A percentile compares a stretch with the other conserved stretches of the same genome.
Evolutionary conservation across 805 yeast genomes (phyloP).

Genomic region (Yarrowia sp.): DNA sequence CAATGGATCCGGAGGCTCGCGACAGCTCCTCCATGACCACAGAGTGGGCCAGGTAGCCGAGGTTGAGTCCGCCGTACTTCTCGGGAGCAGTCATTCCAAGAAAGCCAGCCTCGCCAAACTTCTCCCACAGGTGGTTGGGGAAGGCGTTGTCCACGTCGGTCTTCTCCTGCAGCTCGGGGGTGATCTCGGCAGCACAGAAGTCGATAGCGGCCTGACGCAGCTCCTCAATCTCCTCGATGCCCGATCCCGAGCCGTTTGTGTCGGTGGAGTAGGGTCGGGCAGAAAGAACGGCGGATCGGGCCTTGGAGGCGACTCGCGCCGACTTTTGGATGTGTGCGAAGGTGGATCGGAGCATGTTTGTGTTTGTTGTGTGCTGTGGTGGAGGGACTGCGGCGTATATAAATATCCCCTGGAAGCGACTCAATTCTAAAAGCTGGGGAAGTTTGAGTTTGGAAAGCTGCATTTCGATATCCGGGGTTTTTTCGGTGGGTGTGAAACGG

Average conservation of each 20-base stretch:
- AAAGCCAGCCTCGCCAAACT: slow-evolving; percentile 39
- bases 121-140: slow-evolving; percentile 39
- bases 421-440: slow-evolving; percentile 18
- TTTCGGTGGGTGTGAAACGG: background rate
- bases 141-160: slow-evolving; percentile 36
- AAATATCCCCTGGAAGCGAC: background rate
- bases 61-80: slow-evolving; percentile 37
- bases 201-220: slow-evolving; percentile 37
- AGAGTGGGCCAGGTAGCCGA: slow-evolving; percentile 38
- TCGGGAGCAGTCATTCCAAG: slow-evolving; percentile 38
- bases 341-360: slow-evolving; percentile 9
- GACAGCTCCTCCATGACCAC: slow-evolving; percentile 39
- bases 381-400: background rate
- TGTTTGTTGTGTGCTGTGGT: background rate
- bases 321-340: slow-evolving; percentile 16
- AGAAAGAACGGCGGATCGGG: background rate
- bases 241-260: slow-evolving; percentile 22
- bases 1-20: slow-evolving; percentile 38
- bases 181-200: slow-evolving; percentile 36
- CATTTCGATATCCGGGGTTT: slow-evolving; percentile 23
- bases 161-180: slow-evolving; percentile 36
- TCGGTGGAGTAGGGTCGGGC: slow-evolving; percentile 12
- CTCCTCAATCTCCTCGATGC: slow-evolving; percentile 33
- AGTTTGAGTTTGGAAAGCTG: background rate
- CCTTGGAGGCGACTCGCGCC: slow-evolving; percentile 1